Percentiles rank a stretch among this genome's conserved stretches.
These are phyloP conservation scores for Tylopilus vinaceipallidus DNA, from an alignment of 768 basidiomycete genomes.

Conservation along the genomic window DNA sequence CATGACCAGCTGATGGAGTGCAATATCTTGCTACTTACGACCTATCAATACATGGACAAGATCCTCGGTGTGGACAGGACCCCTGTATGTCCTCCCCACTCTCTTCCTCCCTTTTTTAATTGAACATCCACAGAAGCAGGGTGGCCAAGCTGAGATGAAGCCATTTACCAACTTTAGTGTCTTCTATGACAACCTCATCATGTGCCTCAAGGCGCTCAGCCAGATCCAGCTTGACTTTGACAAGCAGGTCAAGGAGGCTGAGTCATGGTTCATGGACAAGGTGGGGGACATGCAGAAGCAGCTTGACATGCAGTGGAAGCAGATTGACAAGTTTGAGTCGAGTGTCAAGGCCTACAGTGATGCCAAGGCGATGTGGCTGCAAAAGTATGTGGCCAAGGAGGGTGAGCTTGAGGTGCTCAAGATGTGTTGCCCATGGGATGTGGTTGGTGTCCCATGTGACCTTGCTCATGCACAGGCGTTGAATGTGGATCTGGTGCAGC, in stretches of 20 bases:
- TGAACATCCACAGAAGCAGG: conserved; percentile 56
- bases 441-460: too few species aligned
- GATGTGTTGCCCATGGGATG: too few species aligned
- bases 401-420: conserved; percentile 88
- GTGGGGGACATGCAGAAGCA: conserved; percentile 80
- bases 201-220: conserved; percentile 78
- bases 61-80: conserved; percentile 89
- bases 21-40: conserved; percentile 86
- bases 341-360: conserved; percentile 81
- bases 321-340: conserved; percentile 89
- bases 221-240: conserved; percentile 88
- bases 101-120: background rate
- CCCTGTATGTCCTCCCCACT: conserved; percentile 54
- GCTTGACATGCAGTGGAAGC: conserved; percentile 84
- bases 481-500: conserved; percentile 70
- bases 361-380: conserved; percentile 79
- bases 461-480: conserved; percentile 68
- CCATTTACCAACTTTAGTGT: conserved; percentile 92
- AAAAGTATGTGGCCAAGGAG: conserved; percentile 77
- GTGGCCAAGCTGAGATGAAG: conserved; percentile 77
- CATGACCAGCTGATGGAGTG: conserved; percentile 91
- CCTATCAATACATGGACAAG: conserved; percentile 94
- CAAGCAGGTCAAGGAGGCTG: conserved; percentile 76
- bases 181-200: conserved; percentile 93
- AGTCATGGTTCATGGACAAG: conserved; percentile 69